A percentile compares a stretch with the other conserved stretches of the same genome.
Conservation (phyloP, 768 basidiomycete species). For the Pleurotus eryngii region DNA sequence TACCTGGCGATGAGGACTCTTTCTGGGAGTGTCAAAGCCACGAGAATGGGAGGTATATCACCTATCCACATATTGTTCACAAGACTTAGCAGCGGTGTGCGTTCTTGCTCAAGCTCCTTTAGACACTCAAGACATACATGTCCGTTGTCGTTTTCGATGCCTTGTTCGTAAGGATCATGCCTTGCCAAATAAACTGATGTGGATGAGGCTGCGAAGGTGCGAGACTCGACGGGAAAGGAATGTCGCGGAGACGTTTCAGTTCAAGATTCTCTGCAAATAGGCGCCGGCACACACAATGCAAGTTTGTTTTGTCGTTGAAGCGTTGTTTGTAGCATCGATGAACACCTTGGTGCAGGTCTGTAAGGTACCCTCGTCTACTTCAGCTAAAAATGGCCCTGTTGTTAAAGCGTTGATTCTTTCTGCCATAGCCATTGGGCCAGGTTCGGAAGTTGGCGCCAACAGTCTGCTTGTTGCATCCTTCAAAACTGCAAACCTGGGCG, state of each 20-base stretch:
- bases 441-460: no score
- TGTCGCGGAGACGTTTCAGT: neutral
- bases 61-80: slow-evolving; percentile 43
- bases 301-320: neutral
- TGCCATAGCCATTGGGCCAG: no score
- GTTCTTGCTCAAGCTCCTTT: neutral
- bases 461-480: no score
- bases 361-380: neutral
- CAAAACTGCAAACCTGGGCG: no score
- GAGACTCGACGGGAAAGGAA: neutral
- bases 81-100: slow-evolving; percentile 20
- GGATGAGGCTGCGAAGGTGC: neutral
- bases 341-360: neutral
- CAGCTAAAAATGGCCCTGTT: neutral
- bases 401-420: no score
- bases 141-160: neutral
- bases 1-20: slow-evolving; percentile 27
- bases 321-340: neutral
- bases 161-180: neutral
- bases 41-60: slow-evolving; percentile 20
- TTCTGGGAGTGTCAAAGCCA: slow-evolving; percentile 29
- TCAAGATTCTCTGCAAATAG: neutral
- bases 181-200: neutral
- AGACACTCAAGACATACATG: slow-evolving; percentile 13
- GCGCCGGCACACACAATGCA: neutral